Evolutionary conservation across 164 flowering plant species (phyloP), one percentile per base, ranked within the genome.

Genomic region (Tinospora cordifolia): DNA sequence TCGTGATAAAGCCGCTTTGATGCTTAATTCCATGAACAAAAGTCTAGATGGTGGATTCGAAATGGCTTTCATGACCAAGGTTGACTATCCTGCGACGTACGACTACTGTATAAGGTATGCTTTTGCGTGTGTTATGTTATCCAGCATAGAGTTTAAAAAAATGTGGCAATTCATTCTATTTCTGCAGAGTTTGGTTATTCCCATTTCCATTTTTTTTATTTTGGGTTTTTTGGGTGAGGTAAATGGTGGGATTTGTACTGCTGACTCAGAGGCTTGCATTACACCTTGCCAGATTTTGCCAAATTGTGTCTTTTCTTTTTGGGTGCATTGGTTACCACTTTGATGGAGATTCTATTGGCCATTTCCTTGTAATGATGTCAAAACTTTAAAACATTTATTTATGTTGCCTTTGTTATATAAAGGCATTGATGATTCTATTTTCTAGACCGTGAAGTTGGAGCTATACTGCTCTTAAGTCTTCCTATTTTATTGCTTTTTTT

Each of bases 71-170:
- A 80, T 88, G 84, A 84, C 88, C 59, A 89, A 83, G 79, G 75
- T 86, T 72, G 97, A 94, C 75, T 84, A 76, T 60, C 81, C 97
- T 78, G 87, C 85, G 21, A 94, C 85, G 79, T 94, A 84, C 84
- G 98, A 94, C 78, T 79, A 84, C 63, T 86, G 85, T 81, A 78
- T 88, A 36, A 87, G 97, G 97, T 92, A 83, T 25, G 17, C 15
- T 9, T 38, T 65, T 65, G 2, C 27, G 17, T 69, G 8, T 8
- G 11, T 27, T 69, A 10, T 7, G 5, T 25, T 69, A n/a, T 51
- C 36, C 41, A 14, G 8, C 19, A 24, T 11, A 44, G 47, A 44
- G 36, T 30, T 30, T 30, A 44, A 44, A 44, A 44, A 40, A 9
- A 1, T 8, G 47, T 9, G 47, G 13, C 47, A 44, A 10, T 44